Base-by-base conservation (phyloP, 2,329 filamentous ascomycete genomes). In the Pleurostoma richardsiae region DNA sequence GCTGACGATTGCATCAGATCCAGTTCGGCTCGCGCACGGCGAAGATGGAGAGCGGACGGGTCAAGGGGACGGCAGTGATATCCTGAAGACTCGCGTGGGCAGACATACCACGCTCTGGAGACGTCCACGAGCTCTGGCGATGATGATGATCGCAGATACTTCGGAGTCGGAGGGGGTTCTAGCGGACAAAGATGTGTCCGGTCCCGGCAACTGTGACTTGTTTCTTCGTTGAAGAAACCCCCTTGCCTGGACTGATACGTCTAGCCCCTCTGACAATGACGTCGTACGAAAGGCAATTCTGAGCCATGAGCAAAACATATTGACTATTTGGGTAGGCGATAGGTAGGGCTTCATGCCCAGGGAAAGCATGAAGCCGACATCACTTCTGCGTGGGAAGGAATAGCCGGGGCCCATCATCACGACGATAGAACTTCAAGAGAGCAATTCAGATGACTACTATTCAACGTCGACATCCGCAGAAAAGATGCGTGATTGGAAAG, bases 11-110 rank as follows among this genome's bases (percentile, higher is more conserved):
- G 42, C 41, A 4, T 46, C 52, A 85, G 82, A 90, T 91, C 48
- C 88, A 94, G 65, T 94, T 94, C 59, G 88, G 88, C 10, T 82
- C 88, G 3, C 74, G 87, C 54, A 91, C 88, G 4, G 88, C 88
- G 10, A 94, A 91, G 70, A 91, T 92, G 83, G 84, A 90, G 60
- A 79, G 71, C 47, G 78, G 81, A 4, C 80, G 73, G 57, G 78
- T 78, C 10, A 90, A 86, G 57, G 87, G 87, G 1, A 90, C 87
- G 4, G 78, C 82, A 41, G 56, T 79, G 5, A 72, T 85, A 50
- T 67, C 70, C 11, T 76, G 56, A 74, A 27, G 36, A 50, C 45
- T 30, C 28, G 19, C 19, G 19, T 19, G 19, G 19, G 19, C 19
- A 19, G 19, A 19, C 19, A 19, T 19, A 19, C 19, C 19, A 19